phyloP scores from a whole-genome alignment of 2,329 filamentous ascomycete species.

The Aspergillus flavus region DNA sequence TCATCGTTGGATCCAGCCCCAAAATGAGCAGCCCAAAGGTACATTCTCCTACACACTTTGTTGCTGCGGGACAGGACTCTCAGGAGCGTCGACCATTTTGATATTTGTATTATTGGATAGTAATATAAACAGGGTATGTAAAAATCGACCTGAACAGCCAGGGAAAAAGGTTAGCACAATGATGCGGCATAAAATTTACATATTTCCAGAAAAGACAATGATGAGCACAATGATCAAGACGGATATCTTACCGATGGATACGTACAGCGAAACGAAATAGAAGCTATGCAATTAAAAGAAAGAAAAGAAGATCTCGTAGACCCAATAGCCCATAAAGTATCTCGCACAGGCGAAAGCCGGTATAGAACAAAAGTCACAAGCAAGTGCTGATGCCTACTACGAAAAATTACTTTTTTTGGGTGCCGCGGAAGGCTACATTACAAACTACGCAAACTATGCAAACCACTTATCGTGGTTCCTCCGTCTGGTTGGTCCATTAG shows the following conservation, averaged over 20 bases:
- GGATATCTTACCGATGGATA: slow-evolving; percentile 7
- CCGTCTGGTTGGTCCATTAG: slow-evolving; percentile 23
- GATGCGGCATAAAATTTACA: slow-evolving; percentile 7
- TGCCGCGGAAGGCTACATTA: slow-evolving; percentile 14
- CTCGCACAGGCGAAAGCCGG: not conserved
- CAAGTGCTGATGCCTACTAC: slow-evolving; percentile 7
- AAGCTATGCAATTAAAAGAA: not conserved
- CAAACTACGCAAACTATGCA: slow-evolving; percentile 21
- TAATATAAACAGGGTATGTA: not conserved
- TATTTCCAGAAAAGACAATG: slow-evolving; percentile 15
- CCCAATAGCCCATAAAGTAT: not conserved
- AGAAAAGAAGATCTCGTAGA: not conserved
- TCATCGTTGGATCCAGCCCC: slow-evolving; percentile 18
- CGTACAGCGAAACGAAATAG: not conserved
- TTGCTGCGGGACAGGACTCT: slow-evolving; percentile 32
- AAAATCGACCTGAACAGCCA: slow-evolving; percentile 1
- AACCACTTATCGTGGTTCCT: not conserved
- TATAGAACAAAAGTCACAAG: not conserved
- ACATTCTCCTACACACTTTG: slow-evolving; percentile 34
- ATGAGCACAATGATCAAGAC: not conserved
- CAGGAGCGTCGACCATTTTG: slow-evolving; percentile 35
- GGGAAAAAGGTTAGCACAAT: slow-evolving; percentile 6
- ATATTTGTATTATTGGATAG: slow-evolving; percentile 2
- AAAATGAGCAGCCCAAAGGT: slow-evolving; percentile 20
- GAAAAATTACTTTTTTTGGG: slow-evolving; percentile 22